phyloP scores from a whole-genome alignment of 2,329 filamentous ascomycete species.

The Keithomyces neogunnii region DNA sequence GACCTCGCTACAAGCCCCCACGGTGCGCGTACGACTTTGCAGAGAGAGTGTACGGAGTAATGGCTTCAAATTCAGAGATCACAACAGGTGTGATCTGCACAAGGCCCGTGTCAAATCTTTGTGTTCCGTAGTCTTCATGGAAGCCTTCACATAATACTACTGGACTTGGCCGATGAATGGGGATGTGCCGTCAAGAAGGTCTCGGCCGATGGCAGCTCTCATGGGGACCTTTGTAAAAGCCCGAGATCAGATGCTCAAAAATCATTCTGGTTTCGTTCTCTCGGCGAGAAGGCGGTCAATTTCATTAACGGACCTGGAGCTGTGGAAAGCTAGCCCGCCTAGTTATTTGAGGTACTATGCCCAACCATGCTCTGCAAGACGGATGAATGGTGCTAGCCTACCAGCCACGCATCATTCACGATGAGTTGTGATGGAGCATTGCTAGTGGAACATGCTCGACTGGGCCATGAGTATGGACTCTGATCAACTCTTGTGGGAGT shows the following conservation, averaged over 20 bases:
- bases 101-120: too few relatives aligned
- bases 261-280: background rate
- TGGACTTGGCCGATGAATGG: background rate
- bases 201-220: constrained; percentile 12
- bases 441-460: too few relatives aligned
- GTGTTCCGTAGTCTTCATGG: too few relatives aligned
- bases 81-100: too few relatives aligned
- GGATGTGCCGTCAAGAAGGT: constrained; percentile 1
- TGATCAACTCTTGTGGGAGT: too few relatives aligned
- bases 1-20: too few relatives aligned
- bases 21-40: too few relatives aligned
- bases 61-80: too few relatives aligned
- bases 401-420: constrained; percentile 4
- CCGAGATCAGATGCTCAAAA: constrained; percentile 1
- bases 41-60: too few relatives aligned
- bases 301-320: background rate
- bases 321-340: too few relatives aligned
- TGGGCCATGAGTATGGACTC: too few relatives aligned
- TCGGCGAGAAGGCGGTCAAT: constrained; percentile 5
- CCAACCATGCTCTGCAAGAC: background rate
- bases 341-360: too few relatives aligned
- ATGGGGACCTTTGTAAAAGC: constrained; percentile 3
- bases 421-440: background rate
- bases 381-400: constrained; percentile 9
- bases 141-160: background rate